Evolutionary conservation across 1,284 basidiomycete species (phyloP), one percentile per base, ranked within the genome.

Genomic region (Violaceomyces palustris): DNA sequence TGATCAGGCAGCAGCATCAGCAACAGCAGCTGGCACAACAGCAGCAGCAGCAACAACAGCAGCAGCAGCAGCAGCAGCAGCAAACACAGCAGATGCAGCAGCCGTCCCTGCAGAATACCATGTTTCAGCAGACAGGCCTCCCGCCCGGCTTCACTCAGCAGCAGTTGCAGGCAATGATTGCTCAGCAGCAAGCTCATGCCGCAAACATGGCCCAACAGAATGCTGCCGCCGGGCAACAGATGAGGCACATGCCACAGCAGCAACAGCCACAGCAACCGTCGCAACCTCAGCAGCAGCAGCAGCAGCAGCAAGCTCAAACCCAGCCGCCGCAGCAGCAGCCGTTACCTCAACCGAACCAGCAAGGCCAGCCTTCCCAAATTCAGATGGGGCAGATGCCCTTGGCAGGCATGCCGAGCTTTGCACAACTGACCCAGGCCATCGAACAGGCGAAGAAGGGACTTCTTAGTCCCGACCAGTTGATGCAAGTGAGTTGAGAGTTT

Each of bases 391-490:
- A n/a, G n/a, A n/a, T n/a, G n/a, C n/a, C n/a, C n/a, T n/a, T n/a
- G n/a, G n/a, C 38, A 4, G 15, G 29, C 2, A 21, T 31, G 17
- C 50, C 58, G 1, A 57, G 50, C 6, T 50, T 52, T 42, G 54
- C 59, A 8, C 59, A 61, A 30, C 39, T 61, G 7, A 48, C 51
- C 36, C 45, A 52, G 32, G 50, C 54, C 32, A 57, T 61, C 25
- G 50, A 51, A 21, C 59, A 61, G 36, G 56, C 56, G 15, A 59
- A 59, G 35, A 59, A 59, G 51, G 56, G 56, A 18, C 50, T 54
- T 15, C 48, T 59, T 29, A 54, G 48, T 24, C 56, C 53, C 33
- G 51, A 54, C 36, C 56, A 59, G 41, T 50, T 59, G 50, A 59
- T 54, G 18, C 50, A 52, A 34, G 55, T 58, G 46, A 18, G 55